These are phyloP conservation scores for Chimonanthus salicifolius DNA, from an alignment of 164 flowering plant genomes.

Conservation along the genomic window DNA sequence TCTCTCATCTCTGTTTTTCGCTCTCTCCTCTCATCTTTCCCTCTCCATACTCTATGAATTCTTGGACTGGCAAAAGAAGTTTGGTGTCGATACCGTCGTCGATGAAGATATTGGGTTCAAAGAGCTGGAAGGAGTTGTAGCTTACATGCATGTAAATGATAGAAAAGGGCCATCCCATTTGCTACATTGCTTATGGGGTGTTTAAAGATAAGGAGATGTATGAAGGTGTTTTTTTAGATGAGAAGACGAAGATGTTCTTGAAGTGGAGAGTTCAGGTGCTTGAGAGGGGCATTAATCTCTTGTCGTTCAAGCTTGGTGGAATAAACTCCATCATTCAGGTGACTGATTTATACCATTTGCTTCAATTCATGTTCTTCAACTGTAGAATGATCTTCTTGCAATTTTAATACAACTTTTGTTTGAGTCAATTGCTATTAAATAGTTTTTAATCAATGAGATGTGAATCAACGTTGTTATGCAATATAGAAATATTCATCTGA, in stretches of 20 bases:
- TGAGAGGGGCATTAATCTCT: constrained; percentile 59
- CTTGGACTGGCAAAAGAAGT: constrained; percentile 62
- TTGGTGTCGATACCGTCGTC: constrained; percentile 45
- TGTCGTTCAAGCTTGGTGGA: constrained; percentile 62
- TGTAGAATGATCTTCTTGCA: too few relatives aligned
- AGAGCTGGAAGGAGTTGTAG: constrained; percentile 69
- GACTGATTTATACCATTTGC: too few relatives aligned
- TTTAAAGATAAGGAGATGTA: constrained; percentile 20
- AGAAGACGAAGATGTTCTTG: constrained; percentile 39
- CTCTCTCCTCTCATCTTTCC: not conserved
- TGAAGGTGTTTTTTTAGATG: constrained; percentile 72
- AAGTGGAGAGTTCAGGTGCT: constrained; percentile 51
- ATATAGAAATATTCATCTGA: too few relatives aligned
- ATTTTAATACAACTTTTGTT: too few relatives aligned
- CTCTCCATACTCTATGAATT: constrained; percentile 50
- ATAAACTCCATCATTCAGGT: too few relatives aligned
- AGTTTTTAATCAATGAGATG: too few relatives aligned
- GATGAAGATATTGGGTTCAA: constrained; percentile 75
- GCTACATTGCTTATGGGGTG: constrained; percentile 84
- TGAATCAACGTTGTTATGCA: too few relatives aligned
- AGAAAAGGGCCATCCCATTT: constrained; percentile 80
- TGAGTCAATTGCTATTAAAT: too few relatives aligned
- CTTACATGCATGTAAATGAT: constrained; percentile 16
- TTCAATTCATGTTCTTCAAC: too few relatives aligned
- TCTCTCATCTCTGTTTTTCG: too few relatives aligned